A percentile compares a stretch with the other conserved stretches of the same genome.
These are phyloP conservation scores for Orbilia brochopaga DNA, from an alignment of 2,329 filamentous ascomycete genomes.

Conservation along the genomic window DNA sequence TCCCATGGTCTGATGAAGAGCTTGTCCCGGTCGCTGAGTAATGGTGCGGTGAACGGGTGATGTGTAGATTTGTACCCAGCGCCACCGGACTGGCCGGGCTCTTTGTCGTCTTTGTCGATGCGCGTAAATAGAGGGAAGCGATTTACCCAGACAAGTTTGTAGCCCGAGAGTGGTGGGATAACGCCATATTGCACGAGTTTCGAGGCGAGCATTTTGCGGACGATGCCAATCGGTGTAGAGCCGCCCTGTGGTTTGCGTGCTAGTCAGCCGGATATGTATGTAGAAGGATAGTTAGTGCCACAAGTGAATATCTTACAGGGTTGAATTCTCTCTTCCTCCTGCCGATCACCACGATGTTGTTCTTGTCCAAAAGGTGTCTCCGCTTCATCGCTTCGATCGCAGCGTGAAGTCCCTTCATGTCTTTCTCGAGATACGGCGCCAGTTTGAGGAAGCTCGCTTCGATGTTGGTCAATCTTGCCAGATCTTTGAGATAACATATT, in stretches of 20 bases:
- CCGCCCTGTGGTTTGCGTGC: conserved; percentile 19
- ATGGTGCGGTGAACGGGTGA: conserved; percentile 92
- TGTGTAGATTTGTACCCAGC: conserved; percentile 86
- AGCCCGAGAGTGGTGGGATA: conserved; percentile 17
- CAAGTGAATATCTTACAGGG: conserved; percentile 23
- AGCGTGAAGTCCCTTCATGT: background rate
- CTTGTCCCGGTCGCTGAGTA: conserved; percentile 74
- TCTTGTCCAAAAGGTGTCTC: background rate
- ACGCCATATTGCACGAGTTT: conserved; percentile 5
- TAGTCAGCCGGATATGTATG: background rate
- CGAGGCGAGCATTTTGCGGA: conserved; percentile 18
- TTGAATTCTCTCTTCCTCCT: conserved; percentile 32
- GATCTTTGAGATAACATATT: background rate
- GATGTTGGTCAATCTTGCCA: background rate
- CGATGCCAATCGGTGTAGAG: conserved; percentile 22
- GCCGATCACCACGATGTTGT: conserved; percentile 14
- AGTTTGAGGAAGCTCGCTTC: background rate
- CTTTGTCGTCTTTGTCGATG: conserved; percentile 64
- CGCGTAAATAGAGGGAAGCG: conserved; percentile 93
- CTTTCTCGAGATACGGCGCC: conserved; percentile 12
- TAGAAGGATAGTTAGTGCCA: background rate
- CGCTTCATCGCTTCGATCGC: conserved; percentile 2
- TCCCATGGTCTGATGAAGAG: conserved; percentile 74
- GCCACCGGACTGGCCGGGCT: conserved; percentile 79
- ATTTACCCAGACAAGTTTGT: conserved; percentile 78